Evolutionary conservation across 768 basidiomycete genomes (phyloP).

Genomic region (Mycena indigotica): DNA sequence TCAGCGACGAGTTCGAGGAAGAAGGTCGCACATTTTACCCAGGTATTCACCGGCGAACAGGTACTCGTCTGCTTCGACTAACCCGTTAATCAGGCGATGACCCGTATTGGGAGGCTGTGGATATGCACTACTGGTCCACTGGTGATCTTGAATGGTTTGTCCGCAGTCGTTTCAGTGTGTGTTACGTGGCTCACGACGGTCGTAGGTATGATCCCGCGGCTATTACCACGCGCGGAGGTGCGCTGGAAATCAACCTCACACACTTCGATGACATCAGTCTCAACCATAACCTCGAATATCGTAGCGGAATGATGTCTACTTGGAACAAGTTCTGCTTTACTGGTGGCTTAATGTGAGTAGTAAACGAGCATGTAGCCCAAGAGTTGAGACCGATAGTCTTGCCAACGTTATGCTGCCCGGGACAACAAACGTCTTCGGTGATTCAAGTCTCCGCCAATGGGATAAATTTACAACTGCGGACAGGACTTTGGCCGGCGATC

Average conservation of each 20-base stretch:
- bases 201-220: conserved; percentile 58
- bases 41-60: conserved; percentile 85
- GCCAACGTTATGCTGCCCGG: conserved; percentile 47
- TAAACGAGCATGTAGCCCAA: too few species aligned
- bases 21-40: conserved; percentile 79
- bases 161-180: background rate
- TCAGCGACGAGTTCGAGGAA: conserved; percentile 80
- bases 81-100: conserved; percentile 43
- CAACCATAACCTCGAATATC: conserved; percentile 73
- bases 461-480: too few species aligned
- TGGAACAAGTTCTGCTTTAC: conserved; percentile 71
- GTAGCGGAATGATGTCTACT: conserved; percentile 23
- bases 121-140: background rate
- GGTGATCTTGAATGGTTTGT: conserved; percentile 30
- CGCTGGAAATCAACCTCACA: conserved; percentile 69
- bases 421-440: conserved; percentile 32
- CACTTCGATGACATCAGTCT: conserved; percentile 41
- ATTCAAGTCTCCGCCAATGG: conserved; percentile 4
- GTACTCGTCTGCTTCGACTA: conserved; percentile 63
- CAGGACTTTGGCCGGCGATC: conserved; percentile 5
- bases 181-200: too few species aligned
- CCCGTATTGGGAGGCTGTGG: background rate
- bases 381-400: conserved; percentile 41
- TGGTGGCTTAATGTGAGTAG: conserved; percentile 68
- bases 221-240: conserved; percentile 70